These are phyloP conservation scores for Aspergillus jensenii DNA, from an alignment of 2,329 filamentous ascomycete species.

Conservation along the genomic window DNA sequence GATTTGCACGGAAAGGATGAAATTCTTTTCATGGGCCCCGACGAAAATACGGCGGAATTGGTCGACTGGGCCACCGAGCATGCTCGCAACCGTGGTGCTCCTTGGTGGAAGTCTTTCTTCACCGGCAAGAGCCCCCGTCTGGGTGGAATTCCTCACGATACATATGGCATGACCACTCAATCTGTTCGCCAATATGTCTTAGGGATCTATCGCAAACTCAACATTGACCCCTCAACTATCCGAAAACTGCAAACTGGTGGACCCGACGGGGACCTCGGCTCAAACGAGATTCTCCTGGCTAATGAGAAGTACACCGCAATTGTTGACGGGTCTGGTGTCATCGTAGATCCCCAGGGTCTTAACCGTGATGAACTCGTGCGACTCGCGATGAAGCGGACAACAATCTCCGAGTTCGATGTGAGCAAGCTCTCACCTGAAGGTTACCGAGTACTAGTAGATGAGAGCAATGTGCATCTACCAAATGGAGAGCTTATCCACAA, in stretches of 20 bases:
- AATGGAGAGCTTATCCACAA: conserved; percentile 84
- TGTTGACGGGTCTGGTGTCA: conserved; percentile 93
- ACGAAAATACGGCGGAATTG: conserved; percentile 96
- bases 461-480: conserved; percentile 83
- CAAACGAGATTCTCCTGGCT: conserved; percentile 94
- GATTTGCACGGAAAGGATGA: conserved; percentile 93
- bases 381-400: conserved; percentile 79
- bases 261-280: conserved; percentile 92
- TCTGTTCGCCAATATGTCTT: conserved; percentile 95
- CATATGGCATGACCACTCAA: conserved; percentile 96
- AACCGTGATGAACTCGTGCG: conserved; percentile 79
- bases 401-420: conserved; percentile 85
- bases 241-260: conserved; percentile 97
- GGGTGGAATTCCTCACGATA: conserved; percentile 93
- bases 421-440: conserved; percentile 83
- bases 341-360: conserved; percentile 88
- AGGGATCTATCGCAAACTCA: conserved; percentile 94
- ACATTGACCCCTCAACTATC: conserved; percentile 80
- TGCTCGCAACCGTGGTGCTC: conserved; percentile 79
- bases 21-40: conserved; percentile 97
- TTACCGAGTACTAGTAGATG: conserved; percentile 89
- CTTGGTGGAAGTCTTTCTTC: conserved; percentile 99
- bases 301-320: conserved; percentile 95
- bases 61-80: conserved; percentile 99
- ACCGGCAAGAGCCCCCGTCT: conserved; percentile 96